Evolutionary conservation across 2,329 filamentous ascomycete species (phyloP).

Genomic region (Neopestalotiopsis rosae): DNA sequence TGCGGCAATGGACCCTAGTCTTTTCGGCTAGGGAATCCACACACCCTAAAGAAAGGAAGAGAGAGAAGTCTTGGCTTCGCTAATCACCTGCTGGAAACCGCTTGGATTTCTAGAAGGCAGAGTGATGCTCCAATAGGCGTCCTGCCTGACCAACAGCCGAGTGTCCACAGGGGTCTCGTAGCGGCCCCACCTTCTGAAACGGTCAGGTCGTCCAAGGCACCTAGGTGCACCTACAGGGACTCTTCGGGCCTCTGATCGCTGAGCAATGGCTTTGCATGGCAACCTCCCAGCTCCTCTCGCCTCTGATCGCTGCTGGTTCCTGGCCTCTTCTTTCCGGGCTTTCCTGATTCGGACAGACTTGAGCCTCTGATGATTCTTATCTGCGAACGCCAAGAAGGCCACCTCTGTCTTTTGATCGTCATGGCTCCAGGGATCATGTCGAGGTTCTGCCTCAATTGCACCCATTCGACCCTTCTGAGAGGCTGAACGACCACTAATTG

Average conservation of each 20-base stretch:
- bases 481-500: background rate
- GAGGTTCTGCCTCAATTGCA: background rate
- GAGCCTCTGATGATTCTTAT: slow-evolving; percentile 6
- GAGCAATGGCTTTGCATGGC: background rate
- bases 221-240: too few species aligned
- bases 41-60: background rate
- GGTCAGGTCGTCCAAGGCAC: slow-evolving; percentile 1
- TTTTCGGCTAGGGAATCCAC: background rate
- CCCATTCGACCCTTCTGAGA: background rate
- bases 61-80: background rate
- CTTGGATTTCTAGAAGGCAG: slow-evolving; percentile 13
- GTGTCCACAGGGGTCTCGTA: background rate
- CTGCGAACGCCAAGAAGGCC: slow-evolving; percentile 16
- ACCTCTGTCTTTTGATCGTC: slow-evolving; percentile 2
- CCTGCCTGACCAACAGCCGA: slow-evolving; percentile 12
- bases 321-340: slow-evolving; percentile 4
- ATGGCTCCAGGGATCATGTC: background rate
- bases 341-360: slow-evolving; percentile 9
- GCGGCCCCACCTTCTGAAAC: slow-evolving; percentile 14
- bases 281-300: background rate
- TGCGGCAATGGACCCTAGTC: background rate
- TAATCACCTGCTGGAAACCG: slow-evolving; percentile 8
- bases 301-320: background rate
- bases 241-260: background rate
- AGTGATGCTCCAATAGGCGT: slow-evolving; percentile 2